A percentile compares a stretch with the other conserved stretches of the same genome.
These are phyloP conservation scores for Crepidotus variabilis DNA, from an alignment of 768 basidiomycete species.

Conservation along the genomic window DNA sequence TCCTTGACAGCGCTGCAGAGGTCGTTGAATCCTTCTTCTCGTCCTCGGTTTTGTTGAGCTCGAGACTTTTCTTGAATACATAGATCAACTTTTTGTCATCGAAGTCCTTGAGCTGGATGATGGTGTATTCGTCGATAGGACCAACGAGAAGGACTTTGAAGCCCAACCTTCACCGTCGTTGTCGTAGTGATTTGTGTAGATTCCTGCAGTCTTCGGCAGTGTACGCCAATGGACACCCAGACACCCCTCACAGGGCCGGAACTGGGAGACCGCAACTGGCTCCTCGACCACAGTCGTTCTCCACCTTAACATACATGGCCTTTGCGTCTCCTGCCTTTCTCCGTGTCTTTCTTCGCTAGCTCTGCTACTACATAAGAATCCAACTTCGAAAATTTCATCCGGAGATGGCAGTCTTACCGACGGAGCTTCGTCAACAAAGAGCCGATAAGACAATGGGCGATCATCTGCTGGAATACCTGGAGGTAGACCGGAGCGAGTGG, in stretches of 20 bases:
- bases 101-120: conserved; percentile 99
- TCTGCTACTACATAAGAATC: background rate
- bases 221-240: too few relatives aligned
- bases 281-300: too few relatives aligned
- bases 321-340: too few relatives aligned
- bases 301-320: too few relatives aligned
- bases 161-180: too few relatives aligned
- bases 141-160: conserved; percentile 98
- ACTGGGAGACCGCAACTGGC: too few relatives aligned
- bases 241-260: too few relatives aligned
- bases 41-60: conserved; percentile 98
- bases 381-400: background rate
- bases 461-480: conserved; percentile 18
- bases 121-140: conserved; percentile 98
- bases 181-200: too few relatives aligned
- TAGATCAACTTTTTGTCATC: conserved; percentile 97
- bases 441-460: background rate
- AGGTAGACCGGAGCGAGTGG: conserved; percentile 4
- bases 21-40: conserved; percentile 91
- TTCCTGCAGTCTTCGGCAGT: too few relatives aligned
- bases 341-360: background rate
- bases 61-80: conserved; percentile 98
- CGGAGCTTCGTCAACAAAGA: background rate
- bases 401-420: background rate
- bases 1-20: conserved; percentile 97